phyloP scores from a whole-genome alignment of 495 filamentous ascomycete species.

The Diplogelasinospora grovesii region DNA sequence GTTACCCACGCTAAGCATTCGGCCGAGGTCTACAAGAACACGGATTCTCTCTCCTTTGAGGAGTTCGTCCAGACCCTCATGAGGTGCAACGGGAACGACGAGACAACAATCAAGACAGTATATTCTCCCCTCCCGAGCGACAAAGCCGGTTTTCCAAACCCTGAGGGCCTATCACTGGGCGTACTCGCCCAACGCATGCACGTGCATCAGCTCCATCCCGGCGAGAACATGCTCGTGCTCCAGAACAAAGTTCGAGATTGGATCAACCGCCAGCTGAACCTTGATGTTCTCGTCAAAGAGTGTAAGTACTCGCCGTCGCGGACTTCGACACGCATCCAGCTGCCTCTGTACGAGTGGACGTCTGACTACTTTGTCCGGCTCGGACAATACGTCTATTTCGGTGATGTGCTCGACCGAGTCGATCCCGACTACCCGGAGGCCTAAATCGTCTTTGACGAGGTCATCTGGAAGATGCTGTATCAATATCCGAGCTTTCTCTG shows the following conservation, averaged over 20 bases:
- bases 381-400: constrained; percentile 10
- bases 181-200: constrained; percentile 7
- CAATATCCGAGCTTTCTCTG: constrained; percentile 9
- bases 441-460: constrained; percentile 13
- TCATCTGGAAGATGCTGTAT: constrained; percentile 13
- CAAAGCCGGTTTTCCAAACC: constrained; percentile 13
- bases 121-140: constrained; percentile 1
- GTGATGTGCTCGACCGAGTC: constrained; percentile 6
- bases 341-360: constrained; percentile 8
- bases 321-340: background rate
- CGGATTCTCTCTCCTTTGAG: constrained; percentile 14
- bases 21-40: constrained; percentile 18
- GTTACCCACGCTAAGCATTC: constrained; percentile 10
- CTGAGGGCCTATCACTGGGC: constrained; percentile 6
- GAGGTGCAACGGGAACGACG: constrained; percentile 6
- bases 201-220: constrained; percentile 11
- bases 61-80: constrained; percentile 10
- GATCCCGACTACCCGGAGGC: constrained; percentile 6
- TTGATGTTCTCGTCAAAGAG: background rate
- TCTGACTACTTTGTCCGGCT: constrained; percentile 11
- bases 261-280: constrained; percentile 6
- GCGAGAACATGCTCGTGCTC: constrained; percentile 8
- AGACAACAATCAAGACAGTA: constrained; percentile 6
- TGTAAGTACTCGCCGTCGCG: background rate
- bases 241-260: constrained; percentile 5